These are phyloP conservation scores for Raphanus raphanistrum DNA, from an alignment of 345 rosid species.

Conservation along the genomic window DNA sequence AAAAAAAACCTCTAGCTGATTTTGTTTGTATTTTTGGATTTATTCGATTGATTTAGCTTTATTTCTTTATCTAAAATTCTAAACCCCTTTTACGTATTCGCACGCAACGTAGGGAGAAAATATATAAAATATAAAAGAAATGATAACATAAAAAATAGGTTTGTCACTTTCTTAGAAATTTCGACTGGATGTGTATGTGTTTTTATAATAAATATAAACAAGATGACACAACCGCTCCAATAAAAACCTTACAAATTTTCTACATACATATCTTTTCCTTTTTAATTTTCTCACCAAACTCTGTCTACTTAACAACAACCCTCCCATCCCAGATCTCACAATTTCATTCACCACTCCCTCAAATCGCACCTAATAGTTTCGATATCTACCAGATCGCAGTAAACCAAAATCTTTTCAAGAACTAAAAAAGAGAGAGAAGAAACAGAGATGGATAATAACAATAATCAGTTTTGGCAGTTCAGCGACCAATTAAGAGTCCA, in stretches of 20 bases:
- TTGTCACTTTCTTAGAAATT: slow-evolving; percentile 51
- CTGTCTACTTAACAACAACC: not conserved
- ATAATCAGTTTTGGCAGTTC: slow-evolving; percentile 84
- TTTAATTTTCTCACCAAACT: slow-evolving; percentile 3
- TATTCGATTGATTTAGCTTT: not conserved
- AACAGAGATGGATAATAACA: slow-evolving; percentile 65
- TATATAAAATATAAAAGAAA: not conserved
- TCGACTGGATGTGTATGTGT: slow-evolving; percentile 20
- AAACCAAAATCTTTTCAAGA: not conserved
- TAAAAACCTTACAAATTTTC: slow-evolving; percentile 21
- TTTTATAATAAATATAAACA: not conserved
- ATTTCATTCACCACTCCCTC: slow-evolving; percentile 10
- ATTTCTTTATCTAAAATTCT: not conserved
- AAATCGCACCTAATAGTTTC: not conserved
- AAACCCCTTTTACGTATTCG: slow-evolving; percentile 46
- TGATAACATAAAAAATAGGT: not conserved
- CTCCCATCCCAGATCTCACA: not conserved
- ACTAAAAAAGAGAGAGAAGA: not conserved
- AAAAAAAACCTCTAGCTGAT: no score
- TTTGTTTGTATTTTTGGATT: not conserved
- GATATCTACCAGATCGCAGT: not conserved
- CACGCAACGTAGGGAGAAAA: slow-evolving; percentile 47
- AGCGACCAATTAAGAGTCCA: slow-evolving; percentile 88
- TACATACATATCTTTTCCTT: not conserved
- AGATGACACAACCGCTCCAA: slow-evolving; percentile 33